Base-by-base conservation (phyloP, 1,139 yeast genomes). In the Candida sp. region DNA sequence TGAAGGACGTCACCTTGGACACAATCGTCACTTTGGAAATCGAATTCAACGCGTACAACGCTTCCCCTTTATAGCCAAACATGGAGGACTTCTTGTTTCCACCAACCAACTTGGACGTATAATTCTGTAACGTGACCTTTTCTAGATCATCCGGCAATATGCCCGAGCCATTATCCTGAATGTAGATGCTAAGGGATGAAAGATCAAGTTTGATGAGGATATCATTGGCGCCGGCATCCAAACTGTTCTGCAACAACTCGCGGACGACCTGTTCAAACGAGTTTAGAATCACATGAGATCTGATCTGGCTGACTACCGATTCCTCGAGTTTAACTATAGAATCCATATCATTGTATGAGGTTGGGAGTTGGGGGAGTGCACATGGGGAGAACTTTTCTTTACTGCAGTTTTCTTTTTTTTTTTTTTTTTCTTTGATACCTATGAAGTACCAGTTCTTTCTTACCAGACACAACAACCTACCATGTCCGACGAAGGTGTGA, bases 31-130 rank as follows among this genome's bases (percentile, higher is more conserved):
- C 32, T 8, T 68, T 62, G 1, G 80, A 67, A 3, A 77, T 55
- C 0, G 65, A 56, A 2, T 69, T 55, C 27, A 91, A 81, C 51
- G 88, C 82, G 30, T 89, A 85, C 44, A 92, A 68, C 0, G 96
- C 94, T 63, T 90, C 94, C 6, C 98, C 97, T 54, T 93, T 74
- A 62, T 87, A 90, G 0, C 97, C 97, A 63, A 85, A 85, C 0
- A 94, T 86, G 2, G 68, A 88, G 65, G 53, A 88, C 91, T 8
- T 81, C n/a, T 38, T 11, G 3, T 8, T 25, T 4, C 12, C 83
- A 52, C 80, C 62, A 0, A 63, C 53, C 6, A 88, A 64, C 61
- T 90, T 92, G 0, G 96, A 89, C 0, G 97, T 91, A 32, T 90
- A 83, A 63, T 86, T 81, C 39, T 90, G 72, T 54, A 84, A 78